phyloP scores from a whole-genome alignment of 805 yeast genomes.

The Lipomyces anomalus region DNA sequence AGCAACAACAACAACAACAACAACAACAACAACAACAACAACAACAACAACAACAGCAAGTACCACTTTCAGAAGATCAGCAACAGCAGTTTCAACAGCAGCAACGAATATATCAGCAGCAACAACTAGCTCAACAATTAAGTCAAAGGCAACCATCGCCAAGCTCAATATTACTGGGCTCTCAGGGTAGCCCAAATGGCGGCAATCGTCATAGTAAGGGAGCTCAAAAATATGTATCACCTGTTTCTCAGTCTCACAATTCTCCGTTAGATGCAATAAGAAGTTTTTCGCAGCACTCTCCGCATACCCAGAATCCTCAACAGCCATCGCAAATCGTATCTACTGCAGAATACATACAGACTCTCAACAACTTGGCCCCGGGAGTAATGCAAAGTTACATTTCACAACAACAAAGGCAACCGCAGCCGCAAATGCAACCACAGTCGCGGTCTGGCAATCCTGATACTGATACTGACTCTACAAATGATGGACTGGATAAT shows the following conservation, averaged over 20 bases:
- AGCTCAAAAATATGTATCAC: too few species aligned
- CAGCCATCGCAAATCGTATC: too few species aligned
- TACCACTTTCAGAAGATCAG: slow-evolving; percentile 7
- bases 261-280: too few species aligned
- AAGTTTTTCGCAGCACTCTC: too few species aligned
- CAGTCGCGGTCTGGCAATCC: not conserved
- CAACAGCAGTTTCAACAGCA: slow-evolving; percentile 12
- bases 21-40: slow-evolving; percentile 4
- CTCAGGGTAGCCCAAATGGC: too few species aligned
- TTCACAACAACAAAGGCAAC: not conserved
- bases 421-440: not conserved
- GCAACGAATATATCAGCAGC: slow-evolving; percentile 11
- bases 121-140: slow-evolving; percentile 2
- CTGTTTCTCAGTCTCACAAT: too few species aligned
- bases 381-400: not conserved
- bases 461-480: not conserved
- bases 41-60: slow-evolving; percentile 5
- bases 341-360: not conserved
- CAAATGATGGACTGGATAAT: too few species aligned
- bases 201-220: too few species aligned
- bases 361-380: not conserved
- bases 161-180: not conserved
- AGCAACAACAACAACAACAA: slow-evolving; percentile 4
- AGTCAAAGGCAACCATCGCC: slow-evolving; percentile 14
- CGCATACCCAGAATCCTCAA: too few species aligned